Evolutionary conservation across 306 rosid species (phyloP).

Genomic region (Lathyrus aphaca): DNA sequence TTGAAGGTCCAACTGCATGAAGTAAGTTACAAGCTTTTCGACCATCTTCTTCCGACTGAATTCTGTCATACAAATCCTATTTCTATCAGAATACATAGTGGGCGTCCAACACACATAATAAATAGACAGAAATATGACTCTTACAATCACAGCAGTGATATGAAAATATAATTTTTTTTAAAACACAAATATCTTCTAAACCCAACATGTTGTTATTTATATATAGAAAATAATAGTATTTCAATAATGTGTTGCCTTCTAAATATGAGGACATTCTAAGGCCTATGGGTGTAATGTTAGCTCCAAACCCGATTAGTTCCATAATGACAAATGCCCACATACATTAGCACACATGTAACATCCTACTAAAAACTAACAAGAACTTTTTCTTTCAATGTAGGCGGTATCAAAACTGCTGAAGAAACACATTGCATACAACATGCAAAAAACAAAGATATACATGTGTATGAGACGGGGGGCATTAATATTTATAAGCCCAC

Average conservation of each 20-base stretch:
- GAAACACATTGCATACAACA: background rate
- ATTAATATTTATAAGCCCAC: background rate
- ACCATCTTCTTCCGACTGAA: conserved; percentile 78
- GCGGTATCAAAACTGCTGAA: background rate
- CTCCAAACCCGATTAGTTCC: conserved; percentile 6
- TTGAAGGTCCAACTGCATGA: conserved; percentile 82
- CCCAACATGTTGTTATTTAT: conserved; percentile 9
- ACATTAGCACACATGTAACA: background rate
- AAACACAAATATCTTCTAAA: conserved; percentile 19
- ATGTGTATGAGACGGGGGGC: background rate
- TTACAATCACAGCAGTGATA: background rate
- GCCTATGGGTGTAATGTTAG: background rate
- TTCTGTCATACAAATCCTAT: conserved; percentile 53
- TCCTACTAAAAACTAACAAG: conserved; percentile 25
- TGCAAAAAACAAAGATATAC: background rate
- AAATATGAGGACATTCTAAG: background rate
- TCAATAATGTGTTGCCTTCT: conserved; percentile 28
- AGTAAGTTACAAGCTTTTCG: conserved; percentile 76
- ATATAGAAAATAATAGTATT: conserved; percentile 22
- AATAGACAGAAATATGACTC: background rate
- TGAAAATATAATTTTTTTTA: conserved; percentile 7
- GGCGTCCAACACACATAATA: conserved; percentile 10
- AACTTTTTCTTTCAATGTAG: conserved; percentile 2
- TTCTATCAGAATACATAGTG: background rate
- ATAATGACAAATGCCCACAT: conserved; percentile 13